phyloP scores from a whole-genome alignment of 1,284 basidiomycete genomes.

The Earliella scabrosa region DNA sequence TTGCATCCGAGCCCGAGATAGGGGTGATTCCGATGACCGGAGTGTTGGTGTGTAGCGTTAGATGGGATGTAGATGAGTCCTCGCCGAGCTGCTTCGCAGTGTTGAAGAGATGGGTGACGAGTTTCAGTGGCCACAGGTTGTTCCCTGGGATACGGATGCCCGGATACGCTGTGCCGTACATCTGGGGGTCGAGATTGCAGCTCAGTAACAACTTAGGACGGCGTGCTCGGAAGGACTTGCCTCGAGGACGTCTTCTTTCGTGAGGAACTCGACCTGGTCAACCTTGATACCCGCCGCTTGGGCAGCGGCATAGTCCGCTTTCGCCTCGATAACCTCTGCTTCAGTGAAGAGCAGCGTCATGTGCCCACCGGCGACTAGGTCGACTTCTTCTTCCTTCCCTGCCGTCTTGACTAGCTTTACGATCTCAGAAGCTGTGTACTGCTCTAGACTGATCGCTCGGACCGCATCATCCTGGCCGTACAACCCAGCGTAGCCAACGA shows the following conservation, averaged over 20 bases:
- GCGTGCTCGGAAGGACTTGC: constrained; percentile 37
- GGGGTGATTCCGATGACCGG: constrained; percentile 56
- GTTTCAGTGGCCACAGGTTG: constrained; percentile 81
- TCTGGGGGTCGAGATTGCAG: constrained; percentile 39
- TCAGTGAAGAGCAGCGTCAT: constrained; percentile 55
- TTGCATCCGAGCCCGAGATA: constrained; percentile 7
- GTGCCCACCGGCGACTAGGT: constrained; percentile 66
- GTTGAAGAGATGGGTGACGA: constrained; percentile 68
- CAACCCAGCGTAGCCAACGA: constrained; percentile 39
- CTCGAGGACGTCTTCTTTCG: constrained; percentile 48
- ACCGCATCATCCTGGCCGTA: constrained; percentile 60
- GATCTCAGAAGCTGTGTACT: constrained; percentile 55
- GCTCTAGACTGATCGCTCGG: constrained; percentile 60
- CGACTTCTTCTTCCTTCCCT: constrained; percentile 53
- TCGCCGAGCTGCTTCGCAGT: constrained; percentile 36
- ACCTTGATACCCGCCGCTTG: constrained; percentile 55
- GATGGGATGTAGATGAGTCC: constrained; percentile 39
- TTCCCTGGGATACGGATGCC: constrained; percentile 54
- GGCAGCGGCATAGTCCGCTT: constrained; percentile 58
- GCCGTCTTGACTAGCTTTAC: constrained; percentile 51
- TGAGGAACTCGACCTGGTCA: constrained; percentile 50
- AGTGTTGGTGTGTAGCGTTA: constrained; percentile 71
- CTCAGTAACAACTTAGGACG: too few species aligned
- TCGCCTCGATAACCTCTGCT: constrained; percentile 42
- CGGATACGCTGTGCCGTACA: constrained; percentile 58